Conservation (phyloP, 1,284 basidiomycete species). For the Leccinum fallax region DNA sequence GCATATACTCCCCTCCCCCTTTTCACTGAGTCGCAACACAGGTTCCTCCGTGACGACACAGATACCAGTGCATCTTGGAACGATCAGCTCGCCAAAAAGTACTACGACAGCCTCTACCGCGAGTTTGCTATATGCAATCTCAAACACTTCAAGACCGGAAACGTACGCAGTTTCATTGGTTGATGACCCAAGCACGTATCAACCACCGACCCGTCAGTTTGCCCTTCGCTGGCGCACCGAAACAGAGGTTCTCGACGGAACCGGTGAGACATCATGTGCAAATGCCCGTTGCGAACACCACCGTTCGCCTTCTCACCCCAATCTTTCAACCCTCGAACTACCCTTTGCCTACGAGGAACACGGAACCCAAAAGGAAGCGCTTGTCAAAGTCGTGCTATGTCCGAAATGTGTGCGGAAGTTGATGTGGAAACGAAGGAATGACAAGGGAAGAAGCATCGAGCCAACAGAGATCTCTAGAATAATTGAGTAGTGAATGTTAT, state of each 20-base stretch:
- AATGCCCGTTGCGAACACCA: constrained; percentile 84
- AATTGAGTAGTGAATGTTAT: background rate
- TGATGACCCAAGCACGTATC: background rate
- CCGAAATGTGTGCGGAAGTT: constrained; percentile 77
- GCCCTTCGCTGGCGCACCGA: constrained; percentile 92
- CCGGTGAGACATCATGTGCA: constrained; percentile 85
- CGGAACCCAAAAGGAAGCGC: constrained; percentile 71
- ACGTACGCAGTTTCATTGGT: constrained; percentile 46
- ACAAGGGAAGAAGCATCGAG: constrained; percentile 42
- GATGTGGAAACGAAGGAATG: constrained; percentile 79
- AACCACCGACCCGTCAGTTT: constrained; percentile 50
- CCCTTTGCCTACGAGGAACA: constrained; percentile 87
- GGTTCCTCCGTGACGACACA: constrained; percentile 77
- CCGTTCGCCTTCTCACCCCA: constrained; percentile 23
- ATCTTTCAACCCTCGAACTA: constrained; percentile 74
- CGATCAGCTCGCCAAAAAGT: constrained; percentile 82
- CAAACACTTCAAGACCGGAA: constrained; percentile 93
- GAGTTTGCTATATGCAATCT: constrained; percentile 92
- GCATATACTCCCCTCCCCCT: background rate
- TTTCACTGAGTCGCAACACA: constrained; percentile 33
- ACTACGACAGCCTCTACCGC: constrained; percentile 84
- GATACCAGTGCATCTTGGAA: constrained; percentile 64
- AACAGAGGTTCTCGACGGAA: constrained; percentile 80
- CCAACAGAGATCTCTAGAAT: background rate
- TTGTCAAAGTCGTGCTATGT: constrained; percentile 91